Evolutionary conservation across 2,329 filamentous ascomycete species (phyloP), one percentile per base, ranked within the genome.

Genomic region (Teratosphaeria nubilosa): DNA sequence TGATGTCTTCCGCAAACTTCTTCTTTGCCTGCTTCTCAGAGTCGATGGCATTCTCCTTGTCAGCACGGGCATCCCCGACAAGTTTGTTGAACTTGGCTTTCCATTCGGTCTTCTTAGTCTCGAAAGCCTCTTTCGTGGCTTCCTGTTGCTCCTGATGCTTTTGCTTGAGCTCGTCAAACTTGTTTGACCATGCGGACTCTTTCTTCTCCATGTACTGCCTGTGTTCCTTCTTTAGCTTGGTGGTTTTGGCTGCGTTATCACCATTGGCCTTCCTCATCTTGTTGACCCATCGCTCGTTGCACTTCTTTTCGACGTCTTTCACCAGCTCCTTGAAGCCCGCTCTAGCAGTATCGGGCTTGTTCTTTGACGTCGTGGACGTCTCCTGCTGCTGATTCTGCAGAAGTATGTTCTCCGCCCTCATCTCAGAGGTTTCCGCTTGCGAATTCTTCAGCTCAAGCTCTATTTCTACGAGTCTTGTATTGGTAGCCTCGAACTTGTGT

Each of bases 221-320:
- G 24, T 58, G 52, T n/a, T 52, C 54, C 27, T n/a, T 22, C 30
- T 55, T 20, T 37, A 58, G 41, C 45, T 14, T 51, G 7, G 31
- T n/a, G 24, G 30, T 24, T 13, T 41, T 41, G 32, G 27, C 30
- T 13, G 14, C 45, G 16, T 56, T 24, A n/a, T 56, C 54, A 16
- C 50, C 34, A 10, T 6, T 30, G 37, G 24, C 58, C 54, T 48
- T 50, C 48, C 48, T 59, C 45, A 62, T 4, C 27, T 54, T 57
- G 31, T 54, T 51, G 52, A 58, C 51, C 24, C 53, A 54, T 53
- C 58, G 31, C 16, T 52, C 14, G 22, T 60, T 56, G 45, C 32
- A 20, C 7, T 32, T 32, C 37, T 52, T 48, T 22, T 52, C 48
- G n/a, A 45, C 31, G 25, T 56, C 52, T 1, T 16, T 32, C 5